A percentile compares a stretch with the other conserved stretches of the same genome.
Conservation (phyloP, 768 basidiomycete genomes). For the Cubamyces sp. region DNA sequence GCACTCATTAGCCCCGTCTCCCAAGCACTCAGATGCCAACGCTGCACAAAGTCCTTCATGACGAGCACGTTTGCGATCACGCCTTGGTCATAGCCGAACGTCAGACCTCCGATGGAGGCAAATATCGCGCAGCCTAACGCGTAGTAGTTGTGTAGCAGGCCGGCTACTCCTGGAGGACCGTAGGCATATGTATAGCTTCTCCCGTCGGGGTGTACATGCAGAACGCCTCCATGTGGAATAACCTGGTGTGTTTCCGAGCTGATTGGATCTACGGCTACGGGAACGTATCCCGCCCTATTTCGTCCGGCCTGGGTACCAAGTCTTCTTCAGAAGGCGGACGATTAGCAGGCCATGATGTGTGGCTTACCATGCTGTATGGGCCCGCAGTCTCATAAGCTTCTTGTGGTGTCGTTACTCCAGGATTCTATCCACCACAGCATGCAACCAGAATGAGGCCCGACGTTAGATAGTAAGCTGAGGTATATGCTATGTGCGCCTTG, state of each 20-base stretch:
- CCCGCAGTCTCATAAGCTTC: too few species aligned
- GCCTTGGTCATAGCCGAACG: constrained; percentile 85
- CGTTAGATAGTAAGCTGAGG: too few species aligned
- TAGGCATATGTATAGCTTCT: constrained; percentile 65
- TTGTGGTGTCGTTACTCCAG: too few species aligned
- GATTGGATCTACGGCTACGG: constrained; percentile 3
- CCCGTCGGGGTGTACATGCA: constrained; percentile 29
- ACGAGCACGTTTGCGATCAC: constrained; percentile 87
- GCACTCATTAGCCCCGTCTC: constrained; percentile 80
- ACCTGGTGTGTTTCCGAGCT: too few species aligned
- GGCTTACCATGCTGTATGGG: too few species aligned
- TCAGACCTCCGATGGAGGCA: constrained; percentile 75
- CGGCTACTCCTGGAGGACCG: constrained; percentile 69
- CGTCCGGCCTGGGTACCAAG: background rate
- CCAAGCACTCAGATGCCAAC: constrained; percentile 73
- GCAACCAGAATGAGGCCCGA: too few species aligned
- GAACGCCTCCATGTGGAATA: constrained; percentile 23
- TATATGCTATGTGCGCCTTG: too few species aligned
- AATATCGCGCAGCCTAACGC: constrained; percentile 71
- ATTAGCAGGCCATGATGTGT: too few species aligned
- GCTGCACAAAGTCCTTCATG: constrained; percentile 71
- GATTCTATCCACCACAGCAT: too few species aligned
- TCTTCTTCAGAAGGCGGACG: too few species aligned
- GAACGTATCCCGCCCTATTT: constrained; percentile 12
- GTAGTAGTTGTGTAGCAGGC: constrained; percentile 67